phyloP scores from a whole-genome alignment of 768 basidiomycete species.

The Psilocybe tampanensis region DNA sequence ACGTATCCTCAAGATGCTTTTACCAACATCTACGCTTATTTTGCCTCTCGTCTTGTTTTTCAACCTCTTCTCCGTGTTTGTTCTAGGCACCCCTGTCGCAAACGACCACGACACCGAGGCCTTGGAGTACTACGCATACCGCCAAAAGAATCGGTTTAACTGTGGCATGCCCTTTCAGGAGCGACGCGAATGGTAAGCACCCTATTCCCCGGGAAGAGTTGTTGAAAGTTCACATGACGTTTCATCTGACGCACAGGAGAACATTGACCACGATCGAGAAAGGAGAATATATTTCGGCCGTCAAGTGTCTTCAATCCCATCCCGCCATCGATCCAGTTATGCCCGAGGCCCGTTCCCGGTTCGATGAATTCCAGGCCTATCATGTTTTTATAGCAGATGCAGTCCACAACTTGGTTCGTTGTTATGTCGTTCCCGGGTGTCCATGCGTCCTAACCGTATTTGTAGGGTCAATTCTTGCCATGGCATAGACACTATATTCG shows the following conservation, averaged over 20 bases:
- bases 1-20: background rate
- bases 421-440: background rate
- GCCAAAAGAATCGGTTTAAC: background rate
- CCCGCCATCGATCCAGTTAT: constrained; percentile 25
- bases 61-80: background rate
- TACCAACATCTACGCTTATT: background rate
- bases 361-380: constrained; percentile 40
- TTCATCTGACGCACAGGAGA: constrained; percentile 22
- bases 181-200: constrained; percentile 16
- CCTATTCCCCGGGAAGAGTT: background rate
- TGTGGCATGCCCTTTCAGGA: background rate
- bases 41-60: background rate
- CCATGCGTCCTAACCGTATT: background rate
- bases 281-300: constrained; percentile 31
- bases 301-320: constrained; percentile 33
- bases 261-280: constrained; percentile 26
- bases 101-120: background rate
- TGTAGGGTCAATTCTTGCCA: constrained; percentile 38
- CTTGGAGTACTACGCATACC: background rate
- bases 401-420: constrained; percentile 36
- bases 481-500: constrained; percentile 38
- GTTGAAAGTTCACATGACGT: background rate
- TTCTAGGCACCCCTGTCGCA: background rate
- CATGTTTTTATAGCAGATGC: constrained; percentile 32
- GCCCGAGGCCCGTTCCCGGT: constrained; percentile 30